phyloP scores from a whole-genome alignment of 176 grass and related monocot genomes.

The Bonia amplexicaulis region DNA sequence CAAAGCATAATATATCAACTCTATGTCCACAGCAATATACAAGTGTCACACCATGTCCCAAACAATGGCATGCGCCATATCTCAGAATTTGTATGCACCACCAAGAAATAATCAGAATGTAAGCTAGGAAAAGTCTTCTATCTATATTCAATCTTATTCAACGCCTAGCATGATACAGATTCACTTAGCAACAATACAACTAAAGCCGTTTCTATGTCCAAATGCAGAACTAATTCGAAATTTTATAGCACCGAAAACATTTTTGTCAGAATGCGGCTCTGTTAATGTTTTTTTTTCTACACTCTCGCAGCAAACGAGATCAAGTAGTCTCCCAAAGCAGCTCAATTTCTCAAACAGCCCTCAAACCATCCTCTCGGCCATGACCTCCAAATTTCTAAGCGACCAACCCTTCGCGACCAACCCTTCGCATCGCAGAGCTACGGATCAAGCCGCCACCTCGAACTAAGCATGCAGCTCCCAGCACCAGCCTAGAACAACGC shows the following conservation, averaged over 20 bases:
- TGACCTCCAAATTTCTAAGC: not conserved
- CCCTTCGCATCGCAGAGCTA: not conserved
- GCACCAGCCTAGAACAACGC: not conserved
- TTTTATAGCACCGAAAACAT: not conserved
- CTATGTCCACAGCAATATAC: not conserved
- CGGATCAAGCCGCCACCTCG: conserved; percentile 5
- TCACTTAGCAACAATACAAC: not conserved
- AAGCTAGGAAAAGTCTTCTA: not conserved
- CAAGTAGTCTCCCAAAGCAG: not conserved
- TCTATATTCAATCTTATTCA: not conserved
- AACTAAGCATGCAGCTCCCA: not conserved
- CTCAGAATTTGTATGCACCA: not conserved
- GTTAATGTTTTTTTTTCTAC: not conserved
- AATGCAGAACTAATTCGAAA: not conserved
- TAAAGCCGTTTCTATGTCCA: not conserved
- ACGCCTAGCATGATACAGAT: conserved; percentile 3
- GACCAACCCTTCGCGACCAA: not conserved
- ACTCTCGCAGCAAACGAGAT: not conserved
- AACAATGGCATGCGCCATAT: not conserved
- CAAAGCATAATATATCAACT: not conserved
- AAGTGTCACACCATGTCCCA: not conserved
- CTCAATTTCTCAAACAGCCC: not conserved
- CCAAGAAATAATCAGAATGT: not conserved
- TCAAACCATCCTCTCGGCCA: not conserved
- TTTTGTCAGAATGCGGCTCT: not conserved